Evolutionary conservation across 148 eudicot species (phyloP).

Genomic region (Vaccinium corymbosum): DNA sequence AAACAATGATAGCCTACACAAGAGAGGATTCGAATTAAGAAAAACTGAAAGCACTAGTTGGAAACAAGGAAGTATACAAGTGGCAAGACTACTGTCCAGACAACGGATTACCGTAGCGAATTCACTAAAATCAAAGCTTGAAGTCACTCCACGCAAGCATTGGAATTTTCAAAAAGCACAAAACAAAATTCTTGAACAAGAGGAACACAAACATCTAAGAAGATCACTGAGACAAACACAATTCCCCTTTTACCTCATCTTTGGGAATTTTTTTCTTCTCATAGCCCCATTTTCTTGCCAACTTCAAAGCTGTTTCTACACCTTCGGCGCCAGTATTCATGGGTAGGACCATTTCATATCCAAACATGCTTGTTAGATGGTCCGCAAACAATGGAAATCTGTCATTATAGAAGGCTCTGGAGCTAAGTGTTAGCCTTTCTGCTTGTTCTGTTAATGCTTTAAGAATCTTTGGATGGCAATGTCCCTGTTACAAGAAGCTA

Average conservation of each 20-base stretch:
- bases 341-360: constrained; percentile 96
- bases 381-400: constrained; percentile 83
- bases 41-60: background rate
- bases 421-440: constrained; percentile 82
- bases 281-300: constrained; percentile 98
- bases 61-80: background rate
- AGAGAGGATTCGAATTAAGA: background rate
- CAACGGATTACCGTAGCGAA: background rate
- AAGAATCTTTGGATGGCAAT: constrained; percentile 87
- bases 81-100: background rate
- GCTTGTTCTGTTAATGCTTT: constrained; percentile 81
- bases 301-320: constrained; percentile 92
- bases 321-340: constrained; percentile 99
- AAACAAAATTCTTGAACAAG: background rate
- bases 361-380: constrained; percentile 75
- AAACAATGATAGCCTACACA: constrained; percentile 87
- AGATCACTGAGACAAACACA: background rate
- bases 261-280: constrained; percentile 81
- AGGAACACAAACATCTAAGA: background rate
- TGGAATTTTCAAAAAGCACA: background rate
- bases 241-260: constrained; percentile 53
- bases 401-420: constrained; percentile 94
- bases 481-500: constrained; percentile 59
- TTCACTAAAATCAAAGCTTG: background rate
- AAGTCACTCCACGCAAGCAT: background rate